Evolutionary conservation across 139 green algal genomes (phyloP), one percentile per base, ranked within the genome.

Genomic region (Pleodorina starrii): DNA sequence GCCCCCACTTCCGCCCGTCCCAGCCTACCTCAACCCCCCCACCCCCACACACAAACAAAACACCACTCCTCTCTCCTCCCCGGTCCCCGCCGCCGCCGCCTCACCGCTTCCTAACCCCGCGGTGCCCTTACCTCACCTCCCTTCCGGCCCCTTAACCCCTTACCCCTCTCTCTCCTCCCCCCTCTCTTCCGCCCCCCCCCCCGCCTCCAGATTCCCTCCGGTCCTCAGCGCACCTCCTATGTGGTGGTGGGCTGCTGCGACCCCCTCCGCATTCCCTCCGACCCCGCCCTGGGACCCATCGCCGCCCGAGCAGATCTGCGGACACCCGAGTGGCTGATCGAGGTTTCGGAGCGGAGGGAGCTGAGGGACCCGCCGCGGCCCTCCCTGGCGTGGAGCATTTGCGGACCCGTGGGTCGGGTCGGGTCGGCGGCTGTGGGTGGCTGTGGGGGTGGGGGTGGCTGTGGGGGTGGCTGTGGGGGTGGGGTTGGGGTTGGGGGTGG

Each of bases 381-480:
- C 27, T 40, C 25, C 10, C 59, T 86, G 59, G 79, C 79, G 0
- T 86, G 79, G 79, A 75, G 79, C 79, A 86, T 86, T 5, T 35
- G 79, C 38, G 54, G 17, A 23, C n/a, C n/a, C n/a, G n/a, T n/a
- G n/a, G n/a, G n/a, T n/a, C n/a, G n/a, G n/a, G n/a, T n/a, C n/a
- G n/a, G 51, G 54, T 85, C 35, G 21, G 54, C 5, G 54, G 54
- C 54, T 21, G 29, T 66, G 54, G 9, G 54, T 12, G 54, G 72
- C 29, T 10, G 23, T 35, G 40, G 12, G 40, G 12, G 72, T 42
- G 17, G 12, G 16, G 9, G 29, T 66, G 54, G 54, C 21, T 66
- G 54, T 21, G 9, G 14, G 51, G 14, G 14, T 17, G 51, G 17
- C n/a, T n/a, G n/a, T n/a, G n/a, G n/a, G n/a, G n/a, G n/a, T n/a